phyloP scores from a whole-genome alignment of 441 rosid species.

The Populus tomentosa region DNA sequence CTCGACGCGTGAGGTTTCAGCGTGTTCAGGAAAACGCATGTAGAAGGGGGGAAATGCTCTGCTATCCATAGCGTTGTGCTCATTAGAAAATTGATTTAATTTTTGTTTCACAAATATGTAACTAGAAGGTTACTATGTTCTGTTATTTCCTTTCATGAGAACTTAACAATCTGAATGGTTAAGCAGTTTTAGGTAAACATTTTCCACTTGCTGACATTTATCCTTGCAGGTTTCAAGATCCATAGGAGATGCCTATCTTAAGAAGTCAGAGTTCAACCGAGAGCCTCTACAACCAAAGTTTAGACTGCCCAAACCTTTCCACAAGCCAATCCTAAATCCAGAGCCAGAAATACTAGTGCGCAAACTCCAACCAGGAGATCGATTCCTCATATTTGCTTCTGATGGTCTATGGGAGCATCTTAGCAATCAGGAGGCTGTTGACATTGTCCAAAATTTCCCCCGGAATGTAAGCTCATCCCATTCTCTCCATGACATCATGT shows the following conservation, averaged over 20 bases:
- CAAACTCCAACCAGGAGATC: constrained; percentile 65
- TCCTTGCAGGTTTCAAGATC: constrained; percentile 69
- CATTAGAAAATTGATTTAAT: background rate
- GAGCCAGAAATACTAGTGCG: constrained; percentile 70
- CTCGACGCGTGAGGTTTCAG: no score
- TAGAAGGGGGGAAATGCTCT: background rate
- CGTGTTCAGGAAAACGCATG: no score
- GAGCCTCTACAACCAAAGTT: constrained; percentile 70
- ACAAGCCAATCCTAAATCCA: constrained; percentile 69
- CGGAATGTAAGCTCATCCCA: constrained; percentile 45
- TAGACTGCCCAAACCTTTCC: constrained; percentile 59
- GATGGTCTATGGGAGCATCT: constrained; percentile 93
- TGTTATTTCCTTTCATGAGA: background rate
- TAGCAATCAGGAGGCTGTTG: constrained; percentile 74
- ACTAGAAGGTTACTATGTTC: background rate
- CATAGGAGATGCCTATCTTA: constrained; percentile 85
- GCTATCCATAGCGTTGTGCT: background rate
- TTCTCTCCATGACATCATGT: background rate
- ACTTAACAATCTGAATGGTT: background rate
- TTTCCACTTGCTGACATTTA: background rate
- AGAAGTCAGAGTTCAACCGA: constrained; percentile 67
- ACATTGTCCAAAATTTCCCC: constrained; percentile 59
- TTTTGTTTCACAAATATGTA: background rate
- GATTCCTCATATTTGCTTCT: constrained; percentile 22
- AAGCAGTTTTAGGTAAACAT: background rate